Base-by-base conservation (phyloP, 75 land plant genomes). In the Azolla pinnata region DNA sequence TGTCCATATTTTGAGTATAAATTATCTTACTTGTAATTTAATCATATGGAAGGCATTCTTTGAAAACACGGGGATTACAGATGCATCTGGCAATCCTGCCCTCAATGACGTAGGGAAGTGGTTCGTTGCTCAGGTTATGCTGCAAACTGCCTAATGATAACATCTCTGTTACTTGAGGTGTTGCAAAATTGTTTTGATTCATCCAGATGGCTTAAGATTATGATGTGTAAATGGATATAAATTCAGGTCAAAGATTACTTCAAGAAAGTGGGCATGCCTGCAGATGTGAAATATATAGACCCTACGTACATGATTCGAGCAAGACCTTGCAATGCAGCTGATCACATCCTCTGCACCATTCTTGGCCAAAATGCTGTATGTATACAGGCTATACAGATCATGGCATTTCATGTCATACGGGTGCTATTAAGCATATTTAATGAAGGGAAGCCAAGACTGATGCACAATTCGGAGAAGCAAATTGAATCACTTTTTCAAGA, bases 291-390 rank as follows among this genome's bases (percentile, higher is more conserved):
- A 57, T 93, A 93, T 73, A 89, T 93, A 42, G 99, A 93, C 77
- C 99, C 99, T 14, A 93, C 99, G 14, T 93, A 93, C 51, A 93
- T 93, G 99, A 82, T 93, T 44, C 90, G 99, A 30, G 99, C 99
- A 26, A 57, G 74, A 50, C 83, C 84, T 28, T 82, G 85, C 28
- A 93, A 93, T 71, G 88, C 99, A 26, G 74, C 99, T 30, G 99
- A 93, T 71, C 83, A 73, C 26, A 83, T 93, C 61, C 69, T 88
- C 44, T 93, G 99, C 69, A 77, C 83, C 57, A 85, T 93, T 1
- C 88, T 93, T 31, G 99, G 87, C n/a, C 99, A 93, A 71, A 89
- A 88, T 83, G 99, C 99, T 53, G 99, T 93, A 65, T 66, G 87
- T 34, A 8, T 64, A 33, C 5, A 35, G 12, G 40, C 5, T 12